Percentiles rank a stretch among this genome's conserved stretches.
Conservation (phyloP, 225 moss, liverwort and hornwort genomes). For the Marchantia paleacea region DNA sequence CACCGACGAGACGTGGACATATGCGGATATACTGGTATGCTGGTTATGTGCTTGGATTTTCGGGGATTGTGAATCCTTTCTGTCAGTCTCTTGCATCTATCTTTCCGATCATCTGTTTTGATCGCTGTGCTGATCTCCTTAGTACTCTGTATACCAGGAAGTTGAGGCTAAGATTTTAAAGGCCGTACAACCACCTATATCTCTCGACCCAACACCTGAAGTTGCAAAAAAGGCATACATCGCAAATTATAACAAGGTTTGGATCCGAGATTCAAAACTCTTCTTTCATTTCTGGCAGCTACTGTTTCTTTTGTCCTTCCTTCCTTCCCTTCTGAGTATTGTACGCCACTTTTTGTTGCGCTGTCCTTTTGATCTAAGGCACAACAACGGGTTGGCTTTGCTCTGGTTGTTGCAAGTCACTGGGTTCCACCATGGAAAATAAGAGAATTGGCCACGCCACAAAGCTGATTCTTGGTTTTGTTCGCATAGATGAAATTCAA, state of each 20-base stretch:
- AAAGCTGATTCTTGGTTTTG: neutral
- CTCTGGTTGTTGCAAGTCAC: neutral
- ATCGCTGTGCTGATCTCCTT: neutral
- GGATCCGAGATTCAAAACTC: neutral
- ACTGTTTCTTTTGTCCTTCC: neutral
- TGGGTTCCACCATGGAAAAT: neutral
- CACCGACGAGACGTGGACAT: slow-evolving; percentile 90
- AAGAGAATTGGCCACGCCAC: neutral
- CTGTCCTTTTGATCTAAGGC: neutral
- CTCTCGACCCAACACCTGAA: slow-evolving; percentile 82
- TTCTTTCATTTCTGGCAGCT: neutral
- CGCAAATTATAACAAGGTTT: slow-evolving; percentile 82
- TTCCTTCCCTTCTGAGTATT: neutral
- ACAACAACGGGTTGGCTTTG: neutral
- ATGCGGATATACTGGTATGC: slow-evolving; percentile 71
- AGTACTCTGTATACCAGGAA: slow-evolving; percentile 49
- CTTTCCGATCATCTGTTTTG: neutral
- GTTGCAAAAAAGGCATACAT: slow-evolving; percentile 81
- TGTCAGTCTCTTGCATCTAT: neutral
- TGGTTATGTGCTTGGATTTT: neutral
- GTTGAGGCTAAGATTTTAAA: slow-evolving; percentile 91
- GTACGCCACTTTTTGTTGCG: neutral
- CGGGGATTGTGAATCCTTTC: neutral
- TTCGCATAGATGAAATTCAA: slow-evolving; percentile 77
- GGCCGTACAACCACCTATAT: slow-evolving; percentile 70